These are phyloP conservation scores for Rugonectria rugulosa DNA, from an alignment of 2,329 filamentous ascomycete genomes.

Conservation along the genomic window DNA sequence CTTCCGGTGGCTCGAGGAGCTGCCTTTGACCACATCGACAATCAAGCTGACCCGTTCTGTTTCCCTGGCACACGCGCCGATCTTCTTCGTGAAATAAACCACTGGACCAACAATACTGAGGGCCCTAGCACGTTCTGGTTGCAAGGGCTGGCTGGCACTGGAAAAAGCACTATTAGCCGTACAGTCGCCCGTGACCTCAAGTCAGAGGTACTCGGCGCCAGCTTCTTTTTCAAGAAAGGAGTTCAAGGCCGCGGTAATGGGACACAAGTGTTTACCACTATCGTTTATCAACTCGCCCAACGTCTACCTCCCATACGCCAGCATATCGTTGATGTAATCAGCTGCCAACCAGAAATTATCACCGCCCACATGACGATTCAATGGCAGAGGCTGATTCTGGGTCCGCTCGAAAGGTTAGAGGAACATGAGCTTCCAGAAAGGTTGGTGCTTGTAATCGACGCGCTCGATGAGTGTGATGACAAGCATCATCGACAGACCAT, in stretches of 20 bases:
- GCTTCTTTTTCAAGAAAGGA: conserved; percentile 55
- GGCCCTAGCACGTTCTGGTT: conserved; percentile 45
- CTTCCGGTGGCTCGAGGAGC: conserved; percentile 22
- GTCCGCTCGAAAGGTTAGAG: conserved; percentile 36
- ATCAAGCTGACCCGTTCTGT: conserved; percentile 38
- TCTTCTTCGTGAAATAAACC: conserved; percentile 39
- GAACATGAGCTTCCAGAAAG: neutral
- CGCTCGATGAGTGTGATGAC: conserved; percentile 30
- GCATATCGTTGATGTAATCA: conserved; percentile 39
- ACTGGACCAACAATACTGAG: conserved; percentile 38
- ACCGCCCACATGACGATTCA: conserved; percentile 42
- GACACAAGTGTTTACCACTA: conserved; percentile 48
- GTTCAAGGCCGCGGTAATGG: conserved; percentile 47
- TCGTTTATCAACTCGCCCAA: conserved; percentile 44
- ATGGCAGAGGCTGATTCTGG: conserved; percentile 48
- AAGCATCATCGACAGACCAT: conserved; percentile 42
- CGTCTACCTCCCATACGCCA: conserved; percentile 38
- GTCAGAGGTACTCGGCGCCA: conserved; percentile 39
- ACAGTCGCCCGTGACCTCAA: conserved; percentile 34
- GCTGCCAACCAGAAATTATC: conserved; percentile 39
- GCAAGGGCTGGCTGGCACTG: conserved; percentile 48
- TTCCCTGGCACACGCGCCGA: conserved; percentile 37
- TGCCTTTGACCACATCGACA: conserved; percentile 42
- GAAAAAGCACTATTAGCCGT: conserved; percentile 49
- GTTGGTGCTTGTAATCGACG: conserved; percentile 47